These are phyloP conservation scores for Podospora comata DNA, from an alignment of 495 filamentous ascomycete species.

Conservation along the genomic window DNA sequence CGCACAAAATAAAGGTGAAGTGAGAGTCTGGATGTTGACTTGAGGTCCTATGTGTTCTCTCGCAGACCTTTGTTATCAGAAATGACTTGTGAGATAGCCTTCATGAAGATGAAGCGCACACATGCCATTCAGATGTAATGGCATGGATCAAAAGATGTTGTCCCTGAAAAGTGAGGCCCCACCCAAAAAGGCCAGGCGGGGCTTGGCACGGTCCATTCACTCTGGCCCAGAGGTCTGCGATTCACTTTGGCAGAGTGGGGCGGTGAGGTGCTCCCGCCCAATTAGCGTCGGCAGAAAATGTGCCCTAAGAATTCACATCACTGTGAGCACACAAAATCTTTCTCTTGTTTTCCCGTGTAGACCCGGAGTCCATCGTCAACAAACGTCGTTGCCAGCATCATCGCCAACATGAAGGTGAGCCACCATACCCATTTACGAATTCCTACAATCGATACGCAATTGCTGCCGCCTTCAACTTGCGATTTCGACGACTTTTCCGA, in stretches of 20 bases:
- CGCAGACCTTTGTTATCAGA: too few relatives aligned
- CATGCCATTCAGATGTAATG: not conserved
- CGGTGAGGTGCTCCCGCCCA: slow-evolving; percentile 5
- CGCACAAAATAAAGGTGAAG: too few relatives aligned
- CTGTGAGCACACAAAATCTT: slow-evolving; percentile 38
- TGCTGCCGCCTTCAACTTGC: not conserved
- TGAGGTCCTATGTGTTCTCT: not conserved
- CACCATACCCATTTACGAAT: not conserved
- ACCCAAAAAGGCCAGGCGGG: slow-evolving; percentile 3
- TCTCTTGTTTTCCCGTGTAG: slow-evolving; percentile 27
- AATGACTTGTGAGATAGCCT: not conserved
- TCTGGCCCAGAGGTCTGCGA: not conserved
- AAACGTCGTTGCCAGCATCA: slow-evolving; percentile 35
- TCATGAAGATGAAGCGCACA: not conserved
- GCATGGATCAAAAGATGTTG: not conserved
- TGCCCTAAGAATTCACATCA: slow-evolving; percentile 33
- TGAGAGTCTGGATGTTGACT: not conserved
- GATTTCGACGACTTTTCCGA: slow-evolving; percentile 1
- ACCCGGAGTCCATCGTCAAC: slow-evolving; percentile 30
- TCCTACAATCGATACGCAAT: not conserved
- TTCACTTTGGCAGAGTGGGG: slow-evolving; percentile 6
- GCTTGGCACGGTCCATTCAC: not conserved
- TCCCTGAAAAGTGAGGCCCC: not conserved
- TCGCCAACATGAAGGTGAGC: slow-evolving; percentile 42
- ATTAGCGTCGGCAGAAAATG: slow-evolving; percentile 24